phyloP scores from a whole-genome alignment of 148 eudicot genomes.

The Simmondsia chinensis region DNA sequence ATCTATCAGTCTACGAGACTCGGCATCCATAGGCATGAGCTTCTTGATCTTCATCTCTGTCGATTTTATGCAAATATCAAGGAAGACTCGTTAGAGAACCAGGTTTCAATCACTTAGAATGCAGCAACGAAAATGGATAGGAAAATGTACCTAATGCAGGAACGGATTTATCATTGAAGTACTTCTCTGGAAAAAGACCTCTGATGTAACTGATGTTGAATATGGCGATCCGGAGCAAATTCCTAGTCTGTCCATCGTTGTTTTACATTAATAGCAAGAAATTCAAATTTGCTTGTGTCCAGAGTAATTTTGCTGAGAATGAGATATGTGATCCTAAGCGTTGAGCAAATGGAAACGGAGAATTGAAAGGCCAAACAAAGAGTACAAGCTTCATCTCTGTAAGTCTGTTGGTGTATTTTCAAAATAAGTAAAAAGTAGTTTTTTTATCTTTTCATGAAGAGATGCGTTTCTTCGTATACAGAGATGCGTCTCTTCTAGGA shows the following conservation, averaged over 20 bases:
- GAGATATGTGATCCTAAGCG: too few relatives aligned
- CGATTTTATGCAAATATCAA: not conserved
- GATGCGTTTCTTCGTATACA: too few relatives aligned
- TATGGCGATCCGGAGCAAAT: conserved; percentile 86
- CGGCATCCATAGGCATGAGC: conserved; percentile 85
- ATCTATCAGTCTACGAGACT: conserved; percentile 86
- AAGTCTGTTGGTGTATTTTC: too few relatives aligned
- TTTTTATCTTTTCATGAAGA: too few relatives aligned
- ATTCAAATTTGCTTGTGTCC: too few relatives aligned
- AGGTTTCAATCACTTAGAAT: not conserved
- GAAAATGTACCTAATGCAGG: conserved; percentile 73
- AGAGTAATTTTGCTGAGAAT: too few relatives aligned
- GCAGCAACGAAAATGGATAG: not conserved
- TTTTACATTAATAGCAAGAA: too few relatives aligned
- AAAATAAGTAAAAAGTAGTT: too few relatives aligned
- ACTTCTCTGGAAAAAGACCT: conserved; percentile 95
- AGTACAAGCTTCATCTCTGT: too few relatives aligned
- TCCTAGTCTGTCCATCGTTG: conserved; percentile 61
- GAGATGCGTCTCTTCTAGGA: too few relatives aligned
- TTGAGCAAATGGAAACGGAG: too few relatives aligned
- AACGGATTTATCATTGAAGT: conserved; percentile 79
- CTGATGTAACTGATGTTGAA: conserved; percentile 91
- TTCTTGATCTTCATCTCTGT: conserved; percentile 97
- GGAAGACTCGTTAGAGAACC: not conserved
- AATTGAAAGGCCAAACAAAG: too few relatives aligned